Conservation (phyloP, 768 basidiomycete genomes). For the Lactarius psammicola region DNA sequence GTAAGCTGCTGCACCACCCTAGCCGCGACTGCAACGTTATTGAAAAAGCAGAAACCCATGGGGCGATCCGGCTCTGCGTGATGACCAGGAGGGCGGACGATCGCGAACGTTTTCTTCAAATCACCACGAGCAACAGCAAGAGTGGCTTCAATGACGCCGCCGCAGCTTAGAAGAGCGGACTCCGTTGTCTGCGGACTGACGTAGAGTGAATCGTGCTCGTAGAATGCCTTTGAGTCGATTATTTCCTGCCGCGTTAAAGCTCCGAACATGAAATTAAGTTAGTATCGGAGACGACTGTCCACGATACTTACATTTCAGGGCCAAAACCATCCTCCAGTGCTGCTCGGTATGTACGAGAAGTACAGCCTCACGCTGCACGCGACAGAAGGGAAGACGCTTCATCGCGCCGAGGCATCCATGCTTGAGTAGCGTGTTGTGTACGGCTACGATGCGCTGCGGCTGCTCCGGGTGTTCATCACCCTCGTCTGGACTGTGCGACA, state of each 20-base stretch:
- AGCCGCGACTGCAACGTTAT: slow-evolving; percentile 94
- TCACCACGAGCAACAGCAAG: slow-evolving; percentile 79
- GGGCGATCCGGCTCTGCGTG: slow-evolving; percentile 98
- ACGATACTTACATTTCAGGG: slow-evolving; percentile 30
- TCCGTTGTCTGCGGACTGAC: slow-evolving; percentile 82
- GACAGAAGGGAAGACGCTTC: slow-evolving; percentile 73
- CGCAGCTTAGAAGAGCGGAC: slow-evolving; percentile 86
- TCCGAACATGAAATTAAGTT: slow-evolving; percentile 34
- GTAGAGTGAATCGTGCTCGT: slow-evolving; percentile 90
- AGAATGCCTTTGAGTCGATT: slow-evolving; percentile 72
- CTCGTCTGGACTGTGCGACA: slow-evolving; percentile 67
- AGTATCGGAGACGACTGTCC: slow-evolving; percentile 20
- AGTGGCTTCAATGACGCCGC: slow-evolving; percentile 90
- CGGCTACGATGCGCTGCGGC: slow-evolving; percentile 72
- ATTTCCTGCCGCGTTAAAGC: slow-evolving; percentile 77
- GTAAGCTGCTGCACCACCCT: slow-evolving; percentile 74
- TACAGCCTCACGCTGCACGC: slow-evolving; percentile 73
- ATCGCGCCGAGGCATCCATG: slow-evolving; percentile 64
- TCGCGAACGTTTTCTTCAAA: slow-evolving; percentile 86
- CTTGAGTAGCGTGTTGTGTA: slow-evolving; percentile 63
- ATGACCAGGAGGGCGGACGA: slow-evolving; percentile 96
- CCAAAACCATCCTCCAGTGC: slow-evolving; percentile 88
- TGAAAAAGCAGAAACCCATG: slow-evolving; percentile 99
- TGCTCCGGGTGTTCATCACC: slow-evolving; percentile 74
- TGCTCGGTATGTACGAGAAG: slow-evolving; percentile 87